A percentile compares a stretch with the other conserved stretches of the same genome.
Evolutionary conservation across 2,329 filamentous ascomycete species (phyloP).

Genomic region (Pseudopithomyces maydicus): DNA sequence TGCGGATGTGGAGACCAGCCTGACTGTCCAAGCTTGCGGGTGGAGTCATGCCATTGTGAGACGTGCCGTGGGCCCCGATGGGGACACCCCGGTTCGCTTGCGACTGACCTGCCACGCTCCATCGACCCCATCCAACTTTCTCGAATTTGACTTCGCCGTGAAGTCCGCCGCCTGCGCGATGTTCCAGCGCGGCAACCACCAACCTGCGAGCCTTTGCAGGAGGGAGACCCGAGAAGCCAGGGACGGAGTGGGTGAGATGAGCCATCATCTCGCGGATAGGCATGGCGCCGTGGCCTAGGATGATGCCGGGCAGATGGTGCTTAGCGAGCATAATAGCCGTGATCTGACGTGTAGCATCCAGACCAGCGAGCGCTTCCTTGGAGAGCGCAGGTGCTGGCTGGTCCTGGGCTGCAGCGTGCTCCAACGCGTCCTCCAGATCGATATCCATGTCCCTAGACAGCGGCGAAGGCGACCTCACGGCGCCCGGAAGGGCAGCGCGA

Average conservation of each 20-base stretch:
- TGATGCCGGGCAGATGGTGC: slow-evolving; percentile 86
- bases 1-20: slow-evolving; percentile 55
- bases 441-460: slow-evolving; percentile 77
- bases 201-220: slow-evolving; percentile 88
- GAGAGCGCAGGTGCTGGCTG: slow-evolving; percentile 50
- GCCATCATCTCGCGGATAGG: slow-evolving; percentile 96
- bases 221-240: slow-evolving; percentile 87
- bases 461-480: slow-evolving; percentile 53
- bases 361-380: slow-evolving; percentile 57
- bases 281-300: slow-evolving; percentile 86
- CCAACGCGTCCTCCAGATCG: slow-evolving; percentile 75
- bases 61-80: slow-evolving; percentile 48
- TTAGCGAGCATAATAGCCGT: slow-evolving; percentile 84
- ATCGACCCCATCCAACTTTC: slow-evolving; percentile 96
- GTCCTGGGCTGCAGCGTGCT: slow-evolving; percentile 54
- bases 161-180: slow-evolving; percentile 65
- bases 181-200: slow-evolving; percentile 90
- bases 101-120: slow-evolving; percentile 69
- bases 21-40: slow-evolving; percentile 54
- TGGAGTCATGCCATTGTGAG: slow-evolving; percentile 49
- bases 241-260: slow-evolving; percentile 89
- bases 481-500: slow-evolving; percentile 59
- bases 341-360: slow-evolving; percentile 80
- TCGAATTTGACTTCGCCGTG: slow-evolving; percentile 82
- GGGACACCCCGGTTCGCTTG: slow-evolving; percentile 54